phyloP scores from a whole-genome alignment of 169 alveolate species.

The Plasmodium coatneyi region DNA sequence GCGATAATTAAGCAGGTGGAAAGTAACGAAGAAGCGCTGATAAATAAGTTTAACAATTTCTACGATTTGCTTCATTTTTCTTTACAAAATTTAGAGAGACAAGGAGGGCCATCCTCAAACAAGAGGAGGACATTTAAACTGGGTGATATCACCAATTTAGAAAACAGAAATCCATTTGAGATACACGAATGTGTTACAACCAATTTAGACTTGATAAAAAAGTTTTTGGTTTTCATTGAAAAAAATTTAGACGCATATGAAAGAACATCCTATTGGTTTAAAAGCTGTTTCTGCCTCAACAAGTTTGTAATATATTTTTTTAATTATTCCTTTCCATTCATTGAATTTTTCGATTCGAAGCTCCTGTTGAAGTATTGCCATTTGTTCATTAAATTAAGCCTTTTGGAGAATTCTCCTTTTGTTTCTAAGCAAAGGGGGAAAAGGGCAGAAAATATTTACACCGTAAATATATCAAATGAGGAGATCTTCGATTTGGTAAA shows the following conservation, averaged over 20 bases:
- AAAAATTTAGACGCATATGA: constrained; percentile 44
- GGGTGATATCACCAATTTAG: background rate
- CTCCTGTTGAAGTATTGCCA: constrained; percentile 13
- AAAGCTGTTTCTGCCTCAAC: constrained; percentile 35
- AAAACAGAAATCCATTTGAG: background rate
- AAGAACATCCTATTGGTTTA: constrained; percentile 50
- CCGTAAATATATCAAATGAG: constrained; percentile 58
- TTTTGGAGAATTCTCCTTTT: constrained; percentile 6
- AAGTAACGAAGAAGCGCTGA: constrained; percentile 55
- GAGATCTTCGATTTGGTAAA: constrained; percentile 31
- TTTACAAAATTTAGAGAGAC: constrained; percentile 27
- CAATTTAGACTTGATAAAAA: constrained; percentile 48
- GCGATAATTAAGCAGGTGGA: constrained; percentile 21
- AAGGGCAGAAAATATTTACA: constrained; percentile 13
- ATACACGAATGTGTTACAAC: constrained; percentile 11
- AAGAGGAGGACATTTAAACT: background rate
- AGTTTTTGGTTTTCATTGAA: constrained; percentile 55
- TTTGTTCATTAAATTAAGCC: constrained; percentile 50
- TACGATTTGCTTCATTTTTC: constrained; percentile 51
- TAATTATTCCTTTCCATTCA: constrained; percentile 47
- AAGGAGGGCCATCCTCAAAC: background rate
- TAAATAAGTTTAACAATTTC: constrained; percentile 52
- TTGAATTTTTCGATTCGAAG: constrained; percentile 45
- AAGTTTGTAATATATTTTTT: constrained; percentile 66
- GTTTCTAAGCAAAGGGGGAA: constrained; percentile 22